A percentile compares a stretch with the other conserved stretches of the same genome.
Evolutionary conservation across 768 basidiomycete genomes (phyloP).

Genomic region (Mycena galericulata): DNA sequence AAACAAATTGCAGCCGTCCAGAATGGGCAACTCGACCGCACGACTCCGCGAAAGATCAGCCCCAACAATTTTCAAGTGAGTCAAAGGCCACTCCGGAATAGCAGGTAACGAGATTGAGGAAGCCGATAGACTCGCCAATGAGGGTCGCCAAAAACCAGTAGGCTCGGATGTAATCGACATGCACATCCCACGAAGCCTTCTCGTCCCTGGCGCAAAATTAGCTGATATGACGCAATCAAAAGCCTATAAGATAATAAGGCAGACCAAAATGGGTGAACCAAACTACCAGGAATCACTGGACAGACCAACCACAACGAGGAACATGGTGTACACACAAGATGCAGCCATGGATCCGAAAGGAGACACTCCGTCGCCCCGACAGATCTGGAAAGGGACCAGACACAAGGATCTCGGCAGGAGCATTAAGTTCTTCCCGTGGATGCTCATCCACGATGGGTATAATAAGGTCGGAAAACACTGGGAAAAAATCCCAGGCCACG

Average conservation of each 20-base stretch:
- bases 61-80: conserved; percentile 38
- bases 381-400: neutral
- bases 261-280: neutral
- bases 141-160: too few relatives aligned
- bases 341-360: too few relatives aligned
- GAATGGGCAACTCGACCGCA: neutral
- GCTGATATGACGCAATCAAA: neutral
- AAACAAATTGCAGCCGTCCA: neutral
- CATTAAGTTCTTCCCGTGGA: too few relatives aligned
- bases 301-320: too few relatives aligned
- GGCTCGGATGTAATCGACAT: too few relatives aligned
- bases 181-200: conserved; percentile 30
- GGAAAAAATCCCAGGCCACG: too few relatives aligned
- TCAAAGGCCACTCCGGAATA: conserved; percentile 38
- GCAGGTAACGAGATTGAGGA: conserved; percentile 42
- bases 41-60: conserved; percentile 28
- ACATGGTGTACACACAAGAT: too few relatives aligned
- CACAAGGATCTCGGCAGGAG: too few relatives aligned
- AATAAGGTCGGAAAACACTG: too few relatives aligned
- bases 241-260: neutral
- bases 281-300: too few relatives aligned
- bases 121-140: conserved; percentile 11
- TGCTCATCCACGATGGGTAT: too few relatives aligned
- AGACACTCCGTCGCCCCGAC: neutral
- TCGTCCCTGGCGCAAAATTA: neutral